phyloP scores from a whole-genome alignment of 164 flowering plant species.

The Magnolia kwangsiensis region DNA sequence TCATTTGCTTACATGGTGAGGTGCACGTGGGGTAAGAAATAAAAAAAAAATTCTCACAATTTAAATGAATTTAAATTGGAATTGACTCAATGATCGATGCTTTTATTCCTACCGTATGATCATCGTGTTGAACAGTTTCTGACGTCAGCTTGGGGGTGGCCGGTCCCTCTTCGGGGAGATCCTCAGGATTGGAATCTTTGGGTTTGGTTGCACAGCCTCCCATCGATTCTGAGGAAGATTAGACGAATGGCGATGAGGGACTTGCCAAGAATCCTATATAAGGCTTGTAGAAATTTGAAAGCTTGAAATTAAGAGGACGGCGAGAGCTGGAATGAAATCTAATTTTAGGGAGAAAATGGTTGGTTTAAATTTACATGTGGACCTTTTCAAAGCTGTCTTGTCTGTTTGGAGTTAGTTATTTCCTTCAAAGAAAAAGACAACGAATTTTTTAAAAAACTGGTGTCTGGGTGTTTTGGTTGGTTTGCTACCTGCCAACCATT shows the following conservation, averaged over 20 bases:
- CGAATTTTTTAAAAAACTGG: too few species aligned
- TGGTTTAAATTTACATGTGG: background rate
- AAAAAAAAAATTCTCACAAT: background rate
- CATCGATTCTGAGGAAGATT: conserved; percentile 8
- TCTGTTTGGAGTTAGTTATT: too few species aligned
- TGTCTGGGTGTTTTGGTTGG: too few species aligned
- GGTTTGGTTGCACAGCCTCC: conserved; percentile 29
- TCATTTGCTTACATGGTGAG: background rate
- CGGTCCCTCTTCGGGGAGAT: conserved; percentile 10
- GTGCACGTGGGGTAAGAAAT: background rate
- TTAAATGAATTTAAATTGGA: background rate
- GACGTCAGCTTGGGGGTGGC: background rate
- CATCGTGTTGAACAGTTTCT: conserved; percentile 1
- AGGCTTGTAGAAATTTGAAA: background rate
- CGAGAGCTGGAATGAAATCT: background rate
- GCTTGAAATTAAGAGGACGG: conserved; percentile 4
- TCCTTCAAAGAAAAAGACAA: too few species aligned
- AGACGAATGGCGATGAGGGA: conserved; percentile 2
- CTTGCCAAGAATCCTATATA: background rate
- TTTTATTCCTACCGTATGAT: conserved; percentile 12
- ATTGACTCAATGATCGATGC: background rate
- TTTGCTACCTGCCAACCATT: too few species aligned
- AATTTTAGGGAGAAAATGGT: background rate
- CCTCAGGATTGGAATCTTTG: conserved; percentile 14
- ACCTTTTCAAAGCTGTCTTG: conserved; percentile 7